phyloP scores from a whole-genome alignment of 208 protist genomes.

The Porcisia deanei region DNA sequence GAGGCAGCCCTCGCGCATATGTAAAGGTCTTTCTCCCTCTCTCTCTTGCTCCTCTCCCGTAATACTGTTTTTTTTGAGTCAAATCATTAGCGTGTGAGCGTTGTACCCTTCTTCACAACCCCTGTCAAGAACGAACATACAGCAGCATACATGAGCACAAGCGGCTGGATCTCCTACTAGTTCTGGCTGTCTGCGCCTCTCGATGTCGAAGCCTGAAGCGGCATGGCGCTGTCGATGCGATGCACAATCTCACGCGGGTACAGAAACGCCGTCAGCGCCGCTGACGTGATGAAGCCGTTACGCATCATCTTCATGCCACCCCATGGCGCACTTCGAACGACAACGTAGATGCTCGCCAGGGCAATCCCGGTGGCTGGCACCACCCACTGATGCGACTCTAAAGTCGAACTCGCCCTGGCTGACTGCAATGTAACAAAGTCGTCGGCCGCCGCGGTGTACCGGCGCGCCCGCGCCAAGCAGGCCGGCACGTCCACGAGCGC shows the following conservation, averaged over 20 bases:
- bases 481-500: conserved; percentile 47
- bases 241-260: conserved; percentile 66
- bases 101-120: too few relatives aligned
- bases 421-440: conserved; percentile 43
- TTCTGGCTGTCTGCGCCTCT: not conserved
- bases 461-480: conserved; percentile 47
- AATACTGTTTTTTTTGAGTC: not conserved
- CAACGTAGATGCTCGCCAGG: conserved; percentile 45
- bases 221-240: conserved; percentile 34
- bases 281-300: conserved; percentile 56
- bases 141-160: not conserved
- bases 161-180: conserved; percentile 4
- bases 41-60: too few relatives aligned
- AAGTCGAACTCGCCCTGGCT: conserved; percentile 31
- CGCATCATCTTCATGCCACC: conserved; percentile 54
- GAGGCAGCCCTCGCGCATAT: not conserved
- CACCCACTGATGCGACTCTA: conserved; percentile 53
- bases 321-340: conserved; percentile 59
- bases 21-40: not conserved
- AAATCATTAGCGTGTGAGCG: not conserved
- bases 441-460: conserved; percentile 50
- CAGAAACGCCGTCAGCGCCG: conserved; percentile 44
- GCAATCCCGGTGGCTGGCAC: conserved; percentile 59
- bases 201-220: conserved; percentile 33
- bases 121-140: not conserved